Evolutionary conservation across 352 stramenopile species (phyloP), one percentile per base, ranked within the genome.

Genomic region (Phytophthora syringae): DNA sequence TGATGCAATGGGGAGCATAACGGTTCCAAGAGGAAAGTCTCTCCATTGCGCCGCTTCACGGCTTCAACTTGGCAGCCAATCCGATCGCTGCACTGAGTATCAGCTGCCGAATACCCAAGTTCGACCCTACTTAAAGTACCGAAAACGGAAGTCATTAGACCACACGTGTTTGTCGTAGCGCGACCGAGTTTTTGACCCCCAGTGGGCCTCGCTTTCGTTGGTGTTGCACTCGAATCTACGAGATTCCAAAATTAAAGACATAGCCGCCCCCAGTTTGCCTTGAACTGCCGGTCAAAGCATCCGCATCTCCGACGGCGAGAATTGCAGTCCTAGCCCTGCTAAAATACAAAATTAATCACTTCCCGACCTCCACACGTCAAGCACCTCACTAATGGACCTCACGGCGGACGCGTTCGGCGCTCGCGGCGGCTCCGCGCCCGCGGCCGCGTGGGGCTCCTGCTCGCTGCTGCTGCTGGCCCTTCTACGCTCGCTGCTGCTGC

Each of bases 361-460:
- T n/a, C n/a, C n/a, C n/a, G n/a, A n/a, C n/a, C n/a, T n/a, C 52
- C 43, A 60, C 45, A 48, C 45, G 50, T n/a, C n/a, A n/a, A n/a
- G n/a, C n/a, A n/a, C n/a, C 32, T 37, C 12, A 42, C 2, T 1
- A 51, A 72, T 76, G 67, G 58, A 76, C 63, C 50, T 69, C 28
- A 64, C 49, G 40, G 27, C 12, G n/a, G 62, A 67, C 36, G 52
- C 39, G 4, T 32, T 32, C 22, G 21, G 60, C 53, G 34, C n/a
- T n/a, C n/a, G n/a, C n/a, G n/a, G n/a, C n/a, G n/a, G n/a, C n/a
- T n/a, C 27, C 24, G 20, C 34, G 20, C 16, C 25, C 20, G 51
- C 49, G 32, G 56, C 48, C 3, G 56, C 51, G 16, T 54, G 36
- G 21, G 48, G 52, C 13, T 52, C 34, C 1, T 62, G 49, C 45